Evolutionary conservation across 2,329 filamentous ascomycete species (phyloP), one percentile per base, ranked within the genome.

Genomic region (Curvularia sp.): DNA sequence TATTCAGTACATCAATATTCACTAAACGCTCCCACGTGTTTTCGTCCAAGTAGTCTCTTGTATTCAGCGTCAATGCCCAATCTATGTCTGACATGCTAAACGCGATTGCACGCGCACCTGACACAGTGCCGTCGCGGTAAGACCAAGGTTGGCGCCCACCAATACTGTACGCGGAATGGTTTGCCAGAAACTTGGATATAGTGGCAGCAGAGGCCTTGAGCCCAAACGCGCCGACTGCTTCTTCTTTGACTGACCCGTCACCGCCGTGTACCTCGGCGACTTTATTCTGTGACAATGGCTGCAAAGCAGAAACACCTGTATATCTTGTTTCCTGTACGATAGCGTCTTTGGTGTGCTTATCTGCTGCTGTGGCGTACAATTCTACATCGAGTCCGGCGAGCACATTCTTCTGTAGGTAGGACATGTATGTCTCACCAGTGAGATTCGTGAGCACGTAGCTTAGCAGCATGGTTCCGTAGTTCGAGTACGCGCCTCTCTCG

Each of bases 401-500:
- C n/a, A 69, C 57, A 8, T 61, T 50, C 31, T 66, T 44, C n/a
- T 61, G 35, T 7, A 68, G 39, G 60, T 60, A 69, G 5, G 50
- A 57, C 8, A n/a, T 26, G 55, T 68, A 68, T 1, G 62, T 35
- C 22, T 51, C 43, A 24, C 58, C 64, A 4, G 67, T 64, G 13
- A 67, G 31, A 28, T 60, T 63, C 1, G 64, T 52, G 41, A 68
- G 42, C 9, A 66, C 44, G 43, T 63, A 64, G 43, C 62, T 64
- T 12, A 68, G 38, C 0, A 69, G 56, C 63, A 69, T 65, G 49
- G 64, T 66, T 3, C 61, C 62, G 47, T 62, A 68, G 55, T 69
- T 69, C 3, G 60, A 64, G 55, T 67, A 69, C 6, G 39, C 60
- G 22, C 24, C 44, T 49, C 64, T 47, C 52, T 42, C 26, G 9